Evolutionary conservation across 441 rosid genomes (phyloP).

Genomic region (Isatis lusitanica): DNA sequence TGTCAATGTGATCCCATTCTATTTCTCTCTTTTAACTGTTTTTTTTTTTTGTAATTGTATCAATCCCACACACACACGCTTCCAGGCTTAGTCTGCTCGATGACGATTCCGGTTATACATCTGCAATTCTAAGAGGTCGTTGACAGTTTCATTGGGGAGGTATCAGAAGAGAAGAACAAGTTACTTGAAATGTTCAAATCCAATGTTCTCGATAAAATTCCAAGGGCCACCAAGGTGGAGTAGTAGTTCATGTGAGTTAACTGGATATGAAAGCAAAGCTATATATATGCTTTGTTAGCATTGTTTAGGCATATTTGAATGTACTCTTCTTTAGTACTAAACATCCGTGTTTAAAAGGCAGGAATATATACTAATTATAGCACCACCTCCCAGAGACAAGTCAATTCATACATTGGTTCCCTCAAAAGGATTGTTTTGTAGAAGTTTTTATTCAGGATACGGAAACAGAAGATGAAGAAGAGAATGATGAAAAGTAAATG

Average conservation of each 20-base stretch:
- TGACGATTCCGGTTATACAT: constrained; percentile 29
- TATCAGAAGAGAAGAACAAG: constrained; percentile 19
- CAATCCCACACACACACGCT: not conserved
- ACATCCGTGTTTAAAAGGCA: too few relatives aligned
- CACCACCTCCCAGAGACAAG: too few relatives aligned
- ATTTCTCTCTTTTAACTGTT: not conserved
- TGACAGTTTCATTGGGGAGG: constrained; percentile 9
- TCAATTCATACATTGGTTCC: too few relatives aligned
- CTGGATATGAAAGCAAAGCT: not conserved
- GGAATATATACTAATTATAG: too few relatives aligned
- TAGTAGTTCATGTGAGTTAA: constrained; percentile 3
- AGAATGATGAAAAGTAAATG: not conserved
- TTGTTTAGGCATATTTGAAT: not conserved
- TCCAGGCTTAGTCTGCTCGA: constrained; percentile 28
- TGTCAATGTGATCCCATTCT: not conserved
- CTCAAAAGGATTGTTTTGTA: too few relatives aligned
- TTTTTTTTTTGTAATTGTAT: not conserved
- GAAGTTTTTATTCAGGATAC: too few relatives aligned
- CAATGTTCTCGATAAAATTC: constrained; percentile 21
- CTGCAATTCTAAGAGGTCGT: constrained; percentile 6
- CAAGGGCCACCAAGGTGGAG: constrained; percentile 26
- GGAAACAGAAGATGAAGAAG: too few relatives aligned
- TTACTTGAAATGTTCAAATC: constrained; percentile 13
- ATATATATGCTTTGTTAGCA: not conserved
- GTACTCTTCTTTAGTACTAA: too few relatives aligned